Evolutionary conservation across 306 rosid genomes (phyloP).

Genomic region (Fagus sylvatica): DNA sequence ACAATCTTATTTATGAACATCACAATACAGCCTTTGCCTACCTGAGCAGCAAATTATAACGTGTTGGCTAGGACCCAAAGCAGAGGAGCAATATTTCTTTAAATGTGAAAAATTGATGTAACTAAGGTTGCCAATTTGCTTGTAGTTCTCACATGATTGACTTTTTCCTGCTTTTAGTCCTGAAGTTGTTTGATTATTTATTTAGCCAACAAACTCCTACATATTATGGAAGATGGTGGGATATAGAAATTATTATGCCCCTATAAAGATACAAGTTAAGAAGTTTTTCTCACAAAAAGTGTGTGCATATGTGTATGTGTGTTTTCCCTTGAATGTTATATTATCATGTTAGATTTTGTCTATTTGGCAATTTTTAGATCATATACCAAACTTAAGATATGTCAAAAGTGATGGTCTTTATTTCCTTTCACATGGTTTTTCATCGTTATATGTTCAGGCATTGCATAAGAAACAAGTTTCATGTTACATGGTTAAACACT

Average conservation of each 20-base stretch:
- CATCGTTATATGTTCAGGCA: neutral
- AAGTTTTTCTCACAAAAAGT: neutral
- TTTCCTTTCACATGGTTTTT: neutral
- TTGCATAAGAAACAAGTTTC: neutral
- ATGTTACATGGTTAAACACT: neutral
- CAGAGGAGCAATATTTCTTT: constrained; percentile 2
- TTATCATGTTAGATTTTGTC: constrained; percentile 4
- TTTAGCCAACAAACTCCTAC: neutral
- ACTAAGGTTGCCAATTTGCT: neutral
- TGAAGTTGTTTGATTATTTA: neutral
- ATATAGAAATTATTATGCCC: neutral
- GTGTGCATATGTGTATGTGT: neutral
- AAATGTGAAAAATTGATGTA: neutral
- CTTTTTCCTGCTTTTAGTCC: neutral
- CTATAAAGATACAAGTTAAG: neutral
- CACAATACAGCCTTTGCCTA: constrained; percentile 7
- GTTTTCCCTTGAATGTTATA: neutral
- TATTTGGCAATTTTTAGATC: neutral
- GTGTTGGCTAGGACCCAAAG: neutral
- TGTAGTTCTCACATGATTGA: neutral
- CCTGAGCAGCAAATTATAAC: neutral
- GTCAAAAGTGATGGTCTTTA: neutral
- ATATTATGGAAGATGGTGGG: neutral
- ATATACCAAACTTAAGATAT: neutral
- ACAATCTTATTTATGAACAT: constrained; percentile 5